Evolutionary conservation across 805 yeast species (phyloP), one percentile per base, ranked within the genome.

Genomic region (Kazachstania bromeliacearum): DNA sequence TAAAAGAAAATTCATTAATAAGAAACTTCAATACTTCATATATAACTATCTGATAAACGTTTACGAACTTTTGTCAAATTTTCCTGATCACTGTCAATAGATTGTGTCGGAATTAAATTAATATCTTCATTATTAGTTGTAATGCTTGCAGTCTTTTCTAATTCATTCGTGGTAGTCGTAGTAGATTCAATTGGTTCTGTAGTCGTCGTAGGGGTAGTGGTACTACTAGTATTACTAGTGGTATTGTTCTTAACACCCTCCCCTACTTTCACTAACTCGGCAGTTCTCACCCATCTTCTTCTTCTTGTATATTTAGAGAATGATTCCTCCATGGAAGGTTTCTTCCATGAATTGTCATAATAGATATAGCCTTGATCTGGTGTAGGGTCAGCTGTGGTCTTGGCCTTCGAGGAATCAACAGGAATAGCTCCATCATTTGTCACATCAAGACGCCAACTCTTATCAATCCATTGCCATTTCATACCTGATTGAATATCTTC

Each of bases 391-490:
- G 85, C 84, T 0, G 63, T 59, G 2, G 72, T 64, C 41, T 57
- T 64, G 10, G 73, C 67, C 49, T 77, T 77, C 8, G 77, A 66
- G 31, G 75, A 73, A 14, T 81, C 69, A 42, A 83, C 63, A 34
- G 77, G 80, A 31, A 87, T 71, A 3, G 94, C 79, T 2, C 95
- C 95, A 56, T 85, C 95, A 49, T 84, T 85, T 9, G 95, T 79
- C 43, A 84, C 64, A 60, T 89, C 98, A 39, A 87, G 67, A 47
- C 88, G 67, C 98, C 98, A 89, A 0, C 88, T 73, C 55, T 76
- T 75, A 57, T 92, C 97, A 15, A 87, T 85, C 98, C 98, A 89
- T 55, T 83, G 72, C 97, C 98, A 89, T 18, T 70, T 67, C 70
- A 88, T 77, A 2, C 83, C 85, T 2, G 77, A 67, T 15, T 69